Base-by-base conservation (phyloP, 2,329 filamentous ascomycete species). In the Cyanodermella asteris region DNA sequence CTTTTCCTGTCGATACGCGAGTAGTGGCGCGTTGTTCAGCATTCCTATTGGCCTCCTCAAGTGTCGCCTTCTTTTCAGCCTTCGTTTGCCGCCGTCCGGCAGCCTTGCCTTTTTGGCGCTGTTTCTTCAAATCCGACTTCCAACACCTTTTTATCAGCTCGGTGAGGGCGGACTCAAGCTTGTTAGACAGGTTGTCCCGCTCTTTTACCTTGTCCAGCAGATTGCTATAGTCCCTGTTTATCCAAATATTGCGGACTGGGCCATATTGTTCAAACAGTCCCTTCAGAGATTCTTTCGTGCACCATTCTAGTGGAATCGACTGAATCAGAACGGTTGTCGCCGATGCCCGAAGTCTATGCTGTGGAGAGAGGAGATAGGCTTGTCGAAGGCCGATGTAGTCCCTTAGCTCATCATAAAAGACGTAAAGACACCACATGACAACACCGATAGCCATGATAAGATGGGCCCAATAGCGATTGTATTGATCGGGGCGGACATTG, bases 261-360 rank as follows among this genome's bases (percentile, higher is more conserved):
- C 87, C 87, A 38, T 93, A 94, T 2, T 94, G 82, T 44, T 97
- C 87, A 40, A 90, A 97, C 0, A 97, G 57, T 1, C 73, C 74
- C 29, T 69, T 63, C 4, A 97, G 59, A 1, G 78, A 77, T 22
- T 91, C 71, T 24, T 78, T 64, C 3, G 65, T 80, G 6, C 91
- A 65, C 87, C 87, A 97, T 41, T 90, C 91, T 20, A 64, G 56
- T 1, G 87, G 87, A 25, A 97, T 91, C 7, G 73, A 74, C 34
- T 73, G 87, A 26, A 97, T 81, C 5, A 97, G 60, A 23, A 97
- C 84, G 0, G 87, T 97, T 5, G 84, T 97, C 2, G 87, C 84
- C 10, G 84, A 94, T 11, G 87, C 87, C 22, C 78, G 69, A 11
- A 97, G 62, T 12, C 87, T 76, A 48, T 97, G 87, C 46, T 94